Evolutionary conservation across 495 filamentous ascomycete species (phyloP), one percentile per base, ranked within the genome.

Genomic region (Talaromyces stipitatus): DNA sequence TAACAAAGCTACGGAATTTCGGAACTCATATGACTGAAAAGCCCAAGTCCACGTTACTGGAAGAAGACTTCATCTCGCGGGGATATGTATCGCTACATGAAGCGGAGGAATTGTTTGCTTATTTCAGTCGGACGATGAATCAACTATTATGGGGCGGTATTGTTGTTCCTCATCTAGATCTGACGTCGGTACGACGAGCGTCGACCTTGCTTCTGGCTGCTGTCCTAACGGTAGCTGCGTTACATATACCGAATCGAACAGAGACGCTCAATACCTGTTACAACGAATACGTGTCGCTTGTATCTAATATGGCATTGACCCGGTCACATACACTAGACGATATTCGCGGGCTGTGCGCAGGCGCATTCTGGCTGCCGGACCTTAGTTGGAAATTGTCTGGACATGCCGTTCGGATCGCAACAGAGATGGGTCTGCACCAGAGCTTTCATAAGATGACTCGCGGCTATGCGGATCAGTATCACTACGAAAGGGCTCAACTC

Each of bases 71-170:
- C 45, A 78, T 82, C 36, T 74, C 73, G 3, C 66, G 73, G n/a
- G 76, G 77, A 0, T 36, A 76, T 14, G 69, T 82, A 9, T 77
- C 72, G 4, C 14, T 75, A 3, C 76, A 77, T 29, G 76, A 82
- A 56, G 78, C 79, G 0, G 74, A 80, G 50, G 71, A 77, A 51
- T 66, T 79, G 14, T 78, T 80, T 38, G 76, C 74, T 18, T 74
- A 79, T 47, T 77, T 80, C 50, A 81, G 78, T 57, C 71, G 75
- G 33, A 79, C 78, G 4, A 76, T 80, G 66, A 79, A 78, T 46
- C 75, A 80, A 56, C 74, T 81, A 36, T 72, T 84, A 38, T 84
- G 79, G 77, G 78, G 77, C 50, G 78, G 77, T 11, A 80, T 84
- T 52, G 78, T 79, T 26, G 66, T 84, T 11, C 73, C 79, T 12